These are phyloP conservation scores for Cokeromyces recurvatus DNA, from an alignment of 371 early-diverging fungal genomes.

Conservation along the genomic window DNA sequence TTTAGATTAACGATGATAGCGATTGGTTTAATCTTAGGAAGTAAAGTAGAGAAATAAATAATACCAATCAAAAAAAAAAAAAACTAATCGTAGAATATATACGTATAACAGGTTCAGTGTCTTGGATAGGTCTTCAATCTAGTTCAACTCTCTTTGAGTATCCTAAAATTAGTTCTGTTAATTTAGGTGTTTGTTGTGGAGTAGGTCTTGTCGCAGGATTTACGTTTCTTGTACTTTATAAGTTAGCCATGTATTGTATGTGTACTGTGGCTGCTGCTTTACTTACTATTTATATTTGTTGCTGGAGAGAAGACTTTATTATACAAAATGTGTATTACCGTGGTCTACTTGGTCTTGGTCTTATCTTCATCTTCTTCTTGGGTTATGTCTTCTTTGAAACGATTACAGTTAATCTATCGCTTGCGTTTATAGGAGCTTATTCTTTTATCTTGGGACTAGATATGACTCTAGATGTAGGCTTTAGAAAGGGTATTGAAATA, in stretches of 20 bases:
- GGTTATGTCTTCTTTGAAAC: constrained; percentile 12
- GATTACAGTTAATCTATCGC: constrained; percentile 17
- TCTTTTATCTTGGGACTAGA: constrained; percentile 27
- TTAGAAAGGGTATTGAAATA: not conserved
- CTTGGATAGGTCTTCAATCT: constrained; percentile 1
- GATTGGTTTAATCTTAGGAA: constrained; percentile 22
- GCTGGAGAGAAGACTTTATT: constrained; percentile 32
- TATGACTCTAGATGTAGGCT: constrained; percentile 17
- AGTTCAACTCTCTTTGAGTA: constrained; percentile 22
- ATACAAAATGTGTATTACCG: constrained; percentile 25
- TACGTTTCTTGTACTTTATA: constrained; percentile 11
- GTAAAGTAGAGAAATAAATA: too few relatives aligned
- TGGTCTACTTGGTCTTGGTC: constrained; percentile 8
- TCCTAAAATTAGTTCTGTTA: constrained; percentile 13
- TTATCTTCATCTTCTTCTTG: constrained; percentile 7
- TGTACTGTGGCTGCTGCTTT: constrained; percentile 19
- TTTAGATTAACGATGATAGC: constrained; percentile 24
- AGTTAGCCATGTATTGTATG: constrained; percentile 12
- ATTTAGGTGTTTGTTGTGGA: constrained; percentile 12
- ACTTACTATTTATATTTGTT: constrained; percentile 30
- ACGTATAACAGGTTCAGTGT: not conserved
- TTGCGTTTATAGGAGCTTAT: constrained; percentile 28
- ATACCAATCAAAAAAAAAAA: too few relatives aligned
- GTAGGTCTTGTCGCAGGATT: constrained; percentile 15
- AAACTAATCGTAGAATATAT: not conserved